Evolutionary conservation across 2,329 filamentous ascomycete genomes (phyloP), one percentile per base, ranked within the genome.

Genomic region (Scedosporium minutisporum): DNA sequence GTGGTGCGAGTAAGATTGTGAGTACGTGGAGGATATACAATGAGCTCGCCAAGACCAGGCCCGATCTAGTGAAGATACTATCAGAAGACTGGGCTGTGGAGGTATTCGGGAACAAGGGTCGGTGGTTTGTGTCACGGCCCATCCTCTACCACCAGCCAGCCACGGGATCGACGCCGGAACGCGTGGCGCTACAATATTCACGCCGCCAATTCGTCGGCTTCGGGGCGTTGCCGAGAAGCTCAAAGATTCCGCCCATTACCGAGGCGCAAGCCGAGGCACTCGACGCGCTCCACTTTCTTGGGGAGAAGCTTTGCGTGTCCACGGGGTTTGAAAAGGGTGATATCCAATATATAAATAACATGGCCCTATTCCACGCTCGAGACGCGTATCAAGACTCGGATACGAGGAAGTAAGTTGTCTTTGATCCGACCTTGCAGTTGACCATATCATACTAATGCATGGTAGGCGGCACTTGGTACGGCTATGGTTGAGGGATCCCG

Each of bases 21-120:
- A 82, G 81, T 64, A 79, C 76, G 6, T 82, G 79, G 77, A 72
- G 74, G 2, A 79, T 87, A 1, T 87, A 87, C 69, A 87, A 87
- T 65, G 79, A 85, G 66, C 74, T 87, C 1, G 83, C 83, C 0
- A 71, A 70, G 16, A 81, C 76, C 0, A 71, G 83, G n/a, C 83
- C 84, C 0, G 84, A 87, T 66, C 69, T 87, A 3, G 79, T 87
- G 18, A 72, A 77, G 2, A 83, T 80, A 0, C 70, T 87, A 33
- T 71, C 78, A 0, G 73, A 77, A 62, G 64, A 62, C 25, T 65
- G 64, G 64, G 60, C 58, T 14, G 61, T 65, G 55, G 64, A 65
- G 23, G 38, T 63, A 0, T 42, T 10, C 27, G 9, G 12, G 74
- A 74, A 29, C 29, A 58, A 57, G 85, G 82, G 12, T 33, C 75